Evolutionary conservation across 768 basidiomycete genomes (phyloP).

Genomic region (Auriscalpium microsporum): DNA sequence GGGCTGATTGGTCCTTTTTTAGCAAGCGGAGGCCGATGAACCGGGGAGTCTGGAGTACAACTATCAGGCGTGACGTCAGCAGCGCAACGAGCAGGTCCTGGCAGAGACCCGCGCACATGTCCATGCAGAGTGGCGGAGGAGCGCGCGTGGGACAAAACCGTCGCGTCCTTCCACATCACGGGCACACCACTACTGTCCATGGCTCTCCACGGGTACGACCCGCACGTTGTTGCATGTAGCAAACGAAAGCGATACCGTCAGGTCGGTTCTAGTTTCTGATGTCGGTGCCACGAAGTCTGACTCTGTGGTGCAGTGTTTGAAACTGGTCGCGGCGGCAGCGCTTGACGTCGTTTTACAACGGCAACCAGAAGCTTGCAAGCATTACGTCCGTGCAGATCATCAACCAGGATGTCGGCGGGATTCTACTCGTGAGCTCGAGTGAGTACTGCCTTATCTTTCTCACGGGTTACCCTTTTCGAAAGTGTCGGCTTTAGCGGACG

Average conservation of each 20-base stretch:
- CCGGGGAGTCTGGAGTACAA: conserved; percentile 92
- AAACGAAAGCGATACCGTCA: conserved; percentile 80
- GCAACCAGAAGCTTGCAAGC: conserved; percentile 70
- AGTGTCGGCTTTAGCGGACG: conserved; percentile 56
- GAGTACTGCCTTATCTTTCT: conserved; percentile 19
- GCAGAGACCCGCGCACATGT: conserved; percentile 54
- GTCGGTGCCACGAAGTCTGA: conserved; percentile 2
- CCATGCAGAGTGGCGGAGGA: conserved; percentile 65
- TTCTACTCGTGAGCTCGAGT: conserved; percentile 85
- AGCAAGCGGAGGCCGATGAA: conserved; percentile 95
- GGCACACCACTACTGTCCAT: conserved; percentile 67
- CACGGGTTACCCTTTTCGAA: background rate
- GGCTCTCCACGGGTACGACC: conserved; percentile 88
- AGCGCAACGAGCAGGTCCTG: conserved; percentile 77
- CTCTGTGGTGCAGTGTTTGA: conserved; percentile 57
- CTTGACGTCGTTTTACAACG: conserved; percentile 81
- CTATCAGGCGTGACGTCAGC: conserved; percentile 90
- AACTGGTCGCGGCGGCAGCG: conserved; percentile 84
- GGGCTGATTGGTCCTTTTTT: conserved; percentile 12
- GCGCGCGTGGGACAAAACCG: conserved; percentile 64
- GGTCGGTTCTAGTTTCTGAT: conserved; percentile 34
- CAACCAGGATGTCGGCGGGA: conserved; percentile 90
- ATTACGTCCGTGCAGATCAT: conserved; percentile 88
- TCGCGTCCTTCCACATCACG: conserved; percentile 51
- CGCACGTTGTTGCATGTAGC: conserved; percentile 79